These are phyloP conservation scores for Hyaloscypha hepaticicola DNA, from an alignment of 495 filamentous ascomycete genomes.

Conservation along the genomic window DNA sequence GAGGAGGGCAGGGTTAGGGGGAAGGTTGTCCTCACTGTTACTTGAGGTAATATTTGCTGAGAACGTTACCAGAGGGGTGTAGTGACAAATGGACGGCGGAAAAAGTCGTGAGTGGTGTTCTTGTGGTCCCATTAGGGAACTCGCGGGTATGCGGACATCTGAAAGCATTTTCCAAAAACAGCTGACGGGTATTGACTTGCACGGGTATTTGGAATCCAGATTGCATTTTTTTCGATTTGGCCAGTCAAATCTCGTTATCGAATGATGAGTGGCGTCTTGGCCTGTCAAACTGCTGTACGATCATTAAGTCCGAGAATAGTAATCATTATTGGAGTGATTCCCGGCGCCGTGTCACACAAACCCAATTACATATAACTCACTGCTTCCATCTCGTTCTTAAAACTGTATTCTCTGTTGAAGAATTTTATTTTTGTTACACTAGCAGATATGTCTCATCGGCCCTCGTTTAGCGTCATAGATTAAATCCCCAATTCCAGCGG, in stretches of 20 bases:
- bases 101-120: neutral
- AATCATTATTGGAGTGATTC: neutral
- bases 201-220: neutral
- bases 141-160: neutral
- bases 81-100: neutral
- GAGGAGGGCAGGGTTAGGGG: constrained; percentile 28
- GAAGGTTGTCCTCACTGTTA: constrained; percentile 31
- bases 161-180: neutral
- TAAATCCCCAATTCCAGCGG: too few species aligned
- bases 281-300: neutral
- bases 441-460: too few species aligned
- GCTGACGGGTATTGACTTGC: neutral
- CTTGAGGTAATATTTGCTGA: neutral
- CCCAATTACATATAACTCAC: neutral
- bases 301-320: neutral
- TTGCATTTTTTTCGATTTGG: neutral
- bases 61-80: neutral
- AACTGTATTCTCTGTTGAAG: too few species aligned
- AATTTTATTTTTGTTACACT: too few species aligned
- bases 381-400: neutral
- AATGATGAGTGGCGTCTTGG: neutral
- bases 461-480: too few species aligned
- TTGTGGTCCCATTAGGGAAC: neutral
- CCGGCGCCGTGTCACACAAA: neutral
- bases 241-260: neutral